Conservation (phyloP, 306 rosid species). For the Vachellia pachyceras region DNA sequence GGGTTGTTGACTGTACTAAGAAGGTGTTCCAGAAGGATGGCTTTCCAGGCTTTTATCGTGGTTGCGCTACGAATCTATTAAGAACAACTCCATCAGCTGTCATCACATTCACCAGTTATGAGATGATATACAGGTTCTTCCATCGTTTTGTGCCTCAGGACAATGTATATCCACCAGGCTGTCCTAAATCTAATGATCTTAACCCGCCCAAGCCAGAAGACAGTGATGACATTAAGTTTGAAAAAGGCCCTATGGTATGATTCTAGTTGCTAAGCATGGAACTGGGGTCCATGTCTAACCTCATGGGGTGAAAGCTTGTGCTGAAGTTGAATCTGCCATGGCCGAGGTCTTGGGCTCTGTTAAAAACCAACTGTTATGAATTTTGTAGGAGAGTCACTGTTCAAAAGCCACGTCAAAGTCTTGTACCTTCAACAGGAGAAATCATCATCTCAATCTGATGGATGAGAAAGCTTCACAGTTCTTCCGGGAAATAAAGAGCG, state of each 20-base stretch:
- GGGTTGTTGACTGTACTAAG: constrained; percentile 80
- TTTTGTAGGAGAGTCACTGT: background rate
- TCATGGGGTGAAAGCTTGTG: constrained; percentile 4
- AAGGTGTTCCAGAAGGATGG: constrained; percentile 90
- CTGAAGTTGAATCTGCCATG: constrained; percentile 18
- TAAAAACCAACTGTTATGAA: background rate
- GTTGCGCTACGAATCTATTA: constrained; percentile 86
- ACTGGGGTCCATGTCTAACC: background rate
- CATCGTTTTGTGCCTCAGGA: constrained; percentile 45
- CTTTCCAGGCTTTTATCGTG: constrained; percentile 82
- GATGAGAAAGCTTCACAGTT: constrained; percentile 47
- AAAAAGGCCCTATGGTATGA: constrained; percentile 28
- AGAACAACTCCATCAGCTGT: constrained; percentile 98
- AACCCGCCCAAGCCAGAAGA: constrained; percentile 39
- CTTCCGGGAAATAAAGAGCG: constrained; percentile 64
- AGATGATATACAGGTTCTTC: constrained; percentile 85
- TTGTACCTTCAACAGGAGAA: constrained; percentile 1
- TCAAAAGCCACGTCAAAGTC: background rate
- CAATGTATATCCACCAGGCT: constrained; percentile 44
- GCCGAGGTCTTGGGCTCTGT: background rate
- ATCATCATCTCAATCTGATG: constrained; percentile 53
- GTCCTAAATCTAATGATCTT: constrained; percentile 42
- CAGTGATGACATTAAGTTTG: constrained; percentile 23
- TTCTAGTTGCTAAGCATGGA: background rate
- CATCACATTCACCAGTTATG: constrained; percentile 91